A percentile compares a stretch with the other conserved stretches of the same genome.
Evolutionary conservation across 441 rosid genomes (phyloP).

Genomic region (Erodium moschatum): DNA sequence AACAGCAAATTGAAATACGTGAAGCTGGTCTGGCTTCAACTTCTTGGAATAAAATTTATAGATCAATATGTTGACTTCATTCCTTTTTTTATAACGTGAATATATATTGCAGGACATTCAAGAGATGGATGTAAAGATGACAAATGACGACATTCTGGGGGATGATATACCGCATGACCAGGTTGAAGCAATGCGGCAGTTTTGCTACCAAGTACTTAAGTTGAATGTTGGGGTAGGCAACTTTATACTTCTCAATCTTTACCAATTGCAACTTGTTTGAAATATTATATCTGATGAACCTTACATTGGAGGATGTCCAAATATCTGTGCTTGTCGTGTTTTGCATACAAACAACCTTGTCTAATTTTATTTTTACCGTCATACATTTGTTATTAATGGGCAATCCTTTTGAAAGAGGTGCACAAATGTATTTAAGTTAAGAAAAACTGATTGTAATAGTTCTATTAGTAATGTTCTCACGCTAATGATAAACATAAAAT

Average conservation of each 20-base stretch:
- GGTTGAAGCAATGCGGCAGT: constrained; percentile 44
- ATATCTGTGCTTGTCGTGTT: not conserved
- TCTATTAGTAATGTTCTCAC: no score
- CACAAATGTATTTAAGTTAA: not conserved
- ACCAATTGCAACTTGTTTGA: constrained; percentile 8
- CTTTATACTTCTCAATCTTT: constrained; percentile 19
- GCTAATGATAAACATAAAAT: no score
- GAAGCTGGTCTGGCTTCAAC: constrained; percentile 13
- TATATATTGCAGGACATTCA: constrained; percentile 46
- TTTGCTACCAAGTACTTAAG: constrained; percentile 68
- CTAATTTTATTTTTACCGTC: not conserved
- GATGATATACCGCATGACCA: constrained; percentile 90
- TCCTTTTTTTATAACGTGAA: not conserved
- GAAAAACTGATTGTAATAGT: not conserved
- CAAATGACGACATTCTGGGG: constrained; percentile 93
- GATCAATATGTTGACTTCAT: not conserved
- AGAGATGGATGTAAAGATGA: constrained; percentile 49
- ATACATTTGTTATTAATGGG: not conserved
- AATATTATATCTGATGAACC: not conserved
- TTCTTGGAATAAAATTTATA: not conserved
- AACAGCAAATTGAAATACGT: not conserved
- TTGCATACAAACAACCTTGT: not conserved
- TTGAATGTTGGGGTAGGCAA: constrained; percentile 53
- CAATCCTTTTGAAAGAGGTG: not conserved
- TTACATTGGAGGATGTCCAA: not conserved